These are phyloP conservation scores for Magnolia changhungtana DNA, from an alignment of 164 flowering plant species.

Conservation along the genomic window DNA sequence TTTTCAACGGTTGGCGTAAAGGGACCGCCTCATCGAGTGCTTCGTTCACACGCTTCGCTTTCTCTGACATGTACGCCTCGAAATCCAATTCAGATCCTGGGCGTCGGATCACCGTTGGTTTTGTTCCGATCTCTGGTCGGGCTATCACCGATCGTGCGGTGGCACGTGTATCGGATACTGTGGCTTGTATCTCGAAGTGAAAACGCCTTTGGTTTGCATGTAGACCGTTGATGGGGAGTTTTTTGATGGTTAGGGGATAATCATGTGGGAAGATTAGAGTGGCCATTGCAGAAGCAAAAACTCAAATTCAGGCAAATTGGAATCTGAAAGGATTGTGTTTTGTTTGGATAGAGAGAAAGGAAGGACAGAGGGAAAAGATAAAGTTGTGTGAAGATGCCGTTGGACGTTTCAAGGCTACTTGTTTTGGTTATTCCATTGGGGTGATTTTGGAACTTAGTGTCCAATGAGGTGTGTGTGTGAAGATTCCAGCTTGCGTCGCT, in stretches of 20 bases:
- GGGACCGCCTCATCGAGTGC: conserved; percentile 48
- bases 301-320: too few relatives aligned
- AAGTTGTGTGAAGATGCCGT: neutral
- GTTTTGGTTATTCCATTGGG: neutral
- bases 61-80: conserved; percentile 34
- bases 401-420: neutral
- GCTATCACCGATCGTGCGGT: neutral
- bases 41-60: conserved; percentile 35
- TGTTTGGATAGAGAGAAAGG: neutral
- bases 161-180: neutral
- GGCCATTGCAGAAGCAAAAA: neutral
- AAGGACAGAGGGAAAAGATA: neutral
- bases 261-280: neutral
- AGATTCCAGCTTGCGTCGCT: too few relatives aligned
- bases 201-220: neutral
- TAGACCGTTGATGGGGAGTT: neutral
- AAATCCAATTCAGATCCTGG: conserved; percentile 11
- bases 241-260: neutral
- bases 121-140: neutral
- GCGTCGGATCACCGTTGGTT: neutral
- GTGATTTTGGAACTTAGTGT: neutral
- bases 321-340: neutral
- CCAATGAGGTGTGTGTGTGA: too few relatives aligned
- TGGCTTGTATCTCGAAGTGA: neutral
- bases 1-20: conserved; percentile 33